These are phyloP conservation scores for Infundibulicybe gibba DNA, from an alignment of 768 basidiomycete genomes.

Conservation along the genomic window DNA sequence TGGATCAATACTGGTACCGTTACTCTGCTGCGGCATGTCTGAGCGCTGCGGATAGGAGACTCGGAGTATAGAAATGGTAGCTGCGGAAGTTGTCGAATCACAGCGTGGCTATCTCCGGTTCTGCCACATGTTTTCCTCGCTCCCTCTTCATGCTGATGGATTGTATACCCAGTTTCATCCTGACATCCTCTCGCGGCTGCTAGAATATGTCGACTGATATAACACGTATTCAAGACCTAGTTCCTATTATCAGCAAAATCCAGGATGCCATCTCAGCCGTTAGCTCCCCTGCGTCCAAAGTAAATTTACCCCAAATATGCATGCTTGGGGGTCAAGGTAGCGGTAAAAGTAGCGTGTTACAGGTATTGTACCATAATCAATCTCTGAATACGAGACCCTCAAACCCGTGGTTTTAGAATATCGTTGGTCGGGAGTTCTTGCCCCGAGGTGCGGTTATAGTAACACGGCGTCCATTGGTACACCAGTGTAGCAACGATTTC, in stretches of 20 bases:
- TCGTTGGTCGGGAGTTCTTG: slow-evolving; percentile 96
- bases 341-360: slow-evolving; percentile 90
- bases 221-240: slow-evolving; percentile 74
- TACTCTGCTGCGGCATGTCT: no score
- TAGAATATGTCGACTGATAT: slow-evolving; percentile 52
- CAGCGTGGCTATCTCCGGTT: no score
- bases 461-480: slow-evolving; percentile 90
- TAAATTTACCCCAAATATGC: slow-evolving; percentile 92
- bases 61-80: no score
- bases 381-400: not conserved
- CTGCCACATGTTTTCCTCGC: not conserved
- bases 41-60: no score
- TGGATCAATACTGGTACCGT: no score
- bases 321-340: slow-evolving; percentile 91
- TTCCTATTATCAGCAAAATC: slow-evolving; percentile 79
- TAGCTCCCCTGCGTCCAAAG: slow-evolving; percentile 69
- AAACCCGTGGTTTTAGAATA: slow-evolving; percentile 59
- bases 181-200: not conserved
- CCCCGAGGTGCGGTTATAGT: slow-evolving; percentile 99
- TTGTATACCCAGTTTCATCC: not conserved
- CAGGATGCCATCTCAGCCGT: slow-evolving; percentile 89
- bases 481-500: slow-evolving; percentile 15
- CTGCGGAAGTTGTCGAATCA: no score
- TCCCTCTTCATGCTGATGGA: not conserved
- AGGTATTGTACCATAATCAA: slow-evolving; percentile 45